Conservation (phyloP, 2,329 filamentous ascomycete genomes). For the Penicillium sp. region DNA sequence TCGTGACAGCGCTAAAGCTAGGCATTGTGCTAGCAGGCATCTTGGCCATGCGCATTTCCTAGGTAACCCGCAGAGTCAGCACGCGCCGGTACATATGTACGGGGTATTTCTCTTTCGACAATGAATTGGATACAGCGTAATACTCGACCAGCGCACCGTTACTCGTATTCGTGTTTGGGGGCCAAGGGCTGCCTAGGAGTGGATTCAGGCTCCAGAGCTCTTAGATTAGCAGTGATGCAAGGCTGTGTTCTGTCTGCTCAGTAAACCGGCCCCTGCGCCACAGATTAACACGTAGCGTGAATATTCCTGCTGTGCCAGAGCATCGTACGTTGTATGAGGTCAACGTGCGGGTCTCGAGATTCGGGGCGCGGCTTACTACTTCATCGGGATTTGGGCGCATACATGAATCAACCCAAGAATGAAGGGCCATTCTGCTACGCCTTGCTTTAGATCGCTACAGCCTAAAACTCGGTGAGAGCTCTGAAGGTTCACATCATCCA, state of each 20-base stretch:
- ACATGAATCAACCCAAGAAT: not conserved
- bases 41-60: not conserved
- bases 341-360: not conserved
- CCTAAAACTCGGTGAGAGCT: not conserved
- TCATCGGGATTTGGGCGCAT: not conserved
- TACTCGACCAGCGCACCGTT: not conserved
- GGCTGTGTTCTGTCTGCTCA: not conserved
- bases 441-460: not conserved
- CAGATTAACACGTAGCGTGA: not conserved
- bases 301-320: not conserved
- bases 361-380: not conserved
- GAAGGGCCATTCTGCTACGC: not conserved
- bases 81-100: not conserved
- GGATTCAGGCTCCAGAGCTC: not conserved
- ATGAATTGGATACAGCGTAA: not conserved
- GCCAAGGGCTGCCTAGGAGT: constrained; percentile 4
- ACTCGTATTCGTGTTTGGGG: constrained; percentile 8
- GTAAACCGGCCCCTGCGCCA: constrained; percentile 4
- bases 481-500: no score
- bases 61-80: no score
- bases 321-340: constrained; percentile 1
- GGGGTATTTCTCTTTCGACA: not conserved
- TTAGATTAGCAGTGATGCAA: constrained; percentile 3
- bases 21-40: not conserved
- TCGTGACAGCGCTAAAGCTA: constrained; percentile 10